Evolutionary conservation across 352 stramenopile genomes (phyloP).

Genomic region (Phytopythium vexans): DNA sequence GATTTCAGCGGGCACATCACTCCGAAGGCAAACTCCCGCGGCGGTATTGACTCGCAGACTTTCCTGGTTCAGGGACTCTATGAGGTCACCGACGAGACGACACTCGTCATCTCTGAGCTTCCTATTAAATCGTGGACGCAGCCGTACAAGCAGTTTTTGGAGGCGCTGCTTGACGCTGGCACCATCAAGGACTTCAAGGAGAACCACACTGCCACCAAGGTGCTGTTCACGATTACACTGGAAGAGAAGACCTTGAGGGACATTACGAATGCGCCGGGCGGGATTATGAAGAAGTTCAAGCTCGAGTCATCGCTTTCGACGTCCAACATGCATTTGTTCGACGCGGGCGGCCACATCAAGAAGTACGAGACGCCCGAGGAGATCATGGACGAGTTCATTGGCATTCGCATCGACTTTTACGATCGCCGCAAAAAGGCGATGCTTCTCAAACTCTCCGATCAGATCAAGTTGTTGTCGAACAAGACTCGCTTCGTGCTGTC

Average conservation of each 20-base stretch:
- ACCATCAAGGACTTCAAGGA: conserved; percentile 92
- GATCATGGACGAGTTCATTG: conserved; percentile 95
- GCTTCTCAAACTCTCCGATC: conserved; percentile 86
- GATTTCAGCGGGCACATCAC: conserved; percentile 89
- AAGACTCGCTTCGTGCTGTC: conserved; percentile 95
- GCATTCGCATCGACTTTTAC: conserved; percentile 91
- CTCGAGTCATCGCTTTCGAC: conserved; percentile 92
- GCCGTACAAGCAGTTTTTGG: conserved; percentile 95
- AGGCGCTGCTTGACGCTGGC: conserved; percentile 84
- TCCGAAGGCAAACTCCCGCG: conserved; percentile 56
- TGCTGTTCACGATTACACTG: conserved; percentile 89
- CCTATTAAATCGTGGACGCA: conserved; percentile 96
- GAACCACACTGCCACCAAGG: conserved; percentile 91
- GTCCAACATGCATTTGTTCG: conserved; percentile 98
- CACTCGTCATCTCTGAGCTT: conserved; percentile 95
- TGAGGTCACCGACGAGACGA: conserved; percentile 82
- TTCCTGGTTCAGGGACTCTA: conserved; percentile 86
- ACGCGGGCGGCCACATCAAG: conserved; percentile 86
- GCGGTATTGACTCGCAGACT: conserved; percentile 46
- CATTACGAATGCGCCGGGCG: conserved; percentile 55
- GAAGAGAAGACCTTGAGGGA: conserved; percentile 66
- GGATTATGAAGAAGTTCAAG: conserved; percentile 96
- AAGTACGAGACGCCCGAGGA: conserved; percentile 92
- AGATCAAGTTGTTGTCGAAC: conserved; percentile 91
- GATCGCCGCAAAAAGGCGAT: conserved; percentile 88